These are phyloP conservation scores for Venturiaceae sp. DNA, from an alignment of 2,329 filamentous ascomycete genomes.

Conservation along the genomic window DNA sequence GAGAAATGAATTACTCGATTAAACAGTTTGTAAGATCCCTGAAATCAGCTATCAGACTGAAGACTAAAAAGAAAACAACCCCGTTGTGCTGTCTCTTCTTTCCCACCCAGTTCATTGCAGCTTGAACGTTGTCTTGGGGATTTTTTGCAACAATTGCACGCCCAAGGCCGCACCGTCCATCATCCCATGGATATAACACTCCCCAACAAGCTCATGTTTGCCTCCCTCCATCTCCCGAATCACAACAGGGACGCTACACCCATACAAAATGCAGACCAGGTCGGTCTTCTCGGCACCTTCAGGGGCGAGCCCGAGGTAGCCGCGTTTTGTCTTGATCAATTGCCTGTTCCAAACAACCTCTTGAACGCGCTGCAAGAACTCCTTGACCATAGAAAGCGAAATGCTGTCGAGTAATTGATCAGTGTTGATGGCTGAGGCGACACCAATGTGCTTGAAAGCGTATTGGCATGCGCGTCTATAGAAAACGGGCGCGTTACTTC, in stretches of 20 bases:
- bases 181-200: conserved; percentile 4
- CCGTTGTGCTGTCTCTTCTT: too few relatives aligned
- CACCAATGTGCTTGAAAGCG: neutral
- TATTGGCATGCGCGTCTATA: neutral
- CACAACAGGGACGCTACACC: conserved; percentile 5
- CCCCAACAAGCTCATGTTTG: neutral
- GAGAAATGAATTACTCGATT: too few relatives aligned
- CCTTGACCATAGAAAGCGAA: neutral
- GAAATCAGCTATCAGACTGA: too few relatives aligned
- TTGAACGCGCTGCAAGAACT: conserved; percentile 2
- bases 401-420: neutral
- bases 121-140: neutral
- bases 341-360: conserved; percentile 6
- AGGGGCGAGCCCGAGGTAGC: neutral
- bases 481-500: neutral
- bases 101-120: too few relatives aligned
- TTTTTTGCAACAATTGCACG: neutral
- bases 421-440: neutral
- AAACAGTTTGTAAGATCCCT: too few relatives aligned
- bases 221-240: neutral
- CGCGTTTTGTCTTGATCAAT: neutral
- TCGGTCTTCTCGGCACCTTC: neutral
- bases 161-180: conserved; percentile 3
- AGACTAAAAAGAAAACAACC: too few relatives aligned
- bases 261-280: conserved; percentile 4